These are phyloP conservation scores for Aspergillus costaricaensis DNA, from an alignment of 2,329 filamentous ascomycete genomes.

Conservation along the genomic window DNA sequence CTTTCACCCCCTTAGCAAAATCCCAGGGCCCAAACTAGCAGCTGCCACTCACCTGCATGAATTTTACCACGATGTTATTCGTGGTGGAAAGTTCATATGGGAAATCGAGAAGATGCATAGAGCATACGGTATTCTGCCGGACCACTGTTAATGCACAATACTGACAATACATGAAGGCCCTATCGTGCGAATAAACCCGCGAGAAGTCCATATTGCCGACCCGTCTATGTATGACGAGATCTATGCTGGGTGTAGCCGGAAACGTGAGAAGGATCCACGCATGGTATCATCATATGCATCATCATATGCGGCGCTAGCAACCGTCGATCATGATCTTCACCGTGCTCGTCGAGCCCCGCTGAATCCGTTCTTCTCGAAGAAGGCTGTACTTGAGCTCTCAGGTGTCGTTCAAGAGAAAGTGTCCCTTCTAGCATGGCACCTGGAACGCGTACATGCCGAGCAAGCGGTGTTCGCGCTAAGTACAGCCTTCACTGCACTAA, in stretches of 20 bases:
- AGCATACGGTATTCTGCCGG: constrained; percentile 31
- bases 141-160: too few relatives aligned
- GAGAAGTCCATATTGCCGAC: constrained; percentile 39
- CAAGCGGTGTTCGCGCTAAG: not conserved
- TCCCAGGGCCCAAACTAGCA: constrained; percentile 38
- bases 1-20: constrained; percentile 33
- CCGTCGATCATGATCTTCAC: constrained; percentile 43
- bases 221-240: constrained; percentile 35
- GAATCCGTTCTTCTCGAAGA: constrained; percentile 47
- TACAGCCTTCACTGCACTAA: constrained; percentile 6
- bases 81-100: constrained; percentile 32
- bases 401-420: not conserved
- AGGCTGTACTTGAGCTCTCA: not conserved
- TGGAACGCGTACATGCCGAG: not conserved
- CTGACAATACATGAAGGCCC: not conserved
- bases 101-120: constrained; percentile 35
- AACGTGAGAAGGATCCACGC: constrained; percentile 25
- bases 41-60: constrained; percentile 35
- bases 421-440: not conserved
- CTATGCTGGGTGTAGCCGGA: constrained; percentile 24
- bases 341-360: constrained; percentile 39
- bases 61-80: constrained; percentile 37
- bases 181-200: constrained; percentile 36
- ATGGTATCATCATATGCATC: constrained; percentile 18
- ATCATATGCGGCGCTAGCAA: constrained; percentile 30